Evolutionary conservation across 768 basidiomycete genomes (phyloP), one percentile per base, ranked within the genome.

Genomic region (Tephrocybe rancida): DNA sequence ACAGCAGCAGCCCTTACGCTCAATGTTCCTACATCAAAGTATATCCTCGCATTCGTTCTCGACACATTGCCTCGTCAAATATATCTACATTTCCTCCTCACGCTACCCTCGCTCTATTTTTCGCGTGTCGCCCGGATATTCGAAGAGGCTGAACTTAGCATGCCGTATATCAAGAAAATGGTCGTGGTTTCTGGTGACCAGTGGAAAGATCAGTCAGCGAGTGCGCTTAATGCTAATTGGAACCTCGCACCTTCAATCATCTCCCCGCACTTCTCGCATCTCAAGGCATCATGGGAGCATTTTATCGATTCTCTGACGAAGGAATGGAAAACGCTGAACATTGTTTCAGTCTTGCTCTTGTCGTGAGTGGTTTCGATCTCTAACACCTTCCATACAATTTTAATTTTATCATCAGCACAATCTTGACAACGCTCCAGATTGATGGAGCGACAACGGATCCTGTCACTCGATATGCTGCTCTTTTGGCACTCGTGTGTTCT

Each of bases 261-360:
- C 0, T 61, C 62, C 3, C 57, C 61, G 5, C 47, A 54, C 3
- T 64, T 65, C 39, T 41, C 52, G 11, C 56, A 52, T 16, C 48
- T 51, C 27, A 79, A 78, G 57, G 58, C 63, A 6, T 78, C 83
- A 1, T 91, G 89, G 89, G 88, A 90, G 67, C 66, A 63, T 0
- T 89, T 90, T 59, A 78, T 90, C 13, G 83, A 86, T 50, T 82
- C 85, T 0, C 70, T 90, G 21, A 56, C 76, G 56, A 76, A 80
- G 22, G 88, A 90, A 60, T 89, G 86, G 86, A 88, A 89, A 71
- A 89, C 87, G 1, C 53, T 78, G 29, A 90, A 90, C 58, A 73
- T 90, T 18, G 81, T 91, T n/a, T 88, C 87, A 10, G 89, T 85
- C 6, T 66, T 91, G 35, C 66, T 78, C 19, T 64, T 74, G 19